Conservation (phyloP, 306 rosid species). For the Acacia melanoxylon region DNA sequence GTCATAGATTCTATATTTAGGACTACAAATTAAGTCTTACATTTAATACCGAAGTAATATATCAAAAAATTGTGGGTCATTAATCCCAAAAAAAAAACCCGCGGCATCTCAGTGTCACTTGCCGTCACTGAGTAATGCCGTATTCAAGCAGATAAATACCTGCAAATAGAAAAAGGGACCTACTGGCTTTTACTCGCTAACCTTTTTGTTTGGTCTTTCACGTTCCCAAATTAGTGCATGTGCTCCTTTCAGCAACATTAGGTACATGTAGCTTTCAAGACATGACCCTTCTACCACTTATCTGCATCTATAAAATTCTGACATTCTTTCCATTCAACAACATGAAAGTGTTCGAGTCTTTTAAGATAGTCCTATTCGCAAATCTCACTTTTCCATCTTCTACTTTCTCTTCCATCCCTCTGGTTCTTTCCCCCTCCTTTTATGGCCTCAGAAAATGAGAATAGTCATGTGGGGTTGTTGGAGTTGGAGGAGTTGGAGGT, state of each 20-base stretch:
- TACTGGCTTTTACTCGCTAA: slow-evolving; percentile 26
- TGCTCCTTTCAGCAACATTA: slow-evolving; percentile 41
- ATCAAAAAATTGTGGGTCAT: neutral
- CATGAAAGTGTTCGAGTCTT: neutral
- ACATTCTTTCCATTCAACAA: neutral
- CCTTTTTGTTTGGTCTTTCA: slow-evolving; percentile 25
- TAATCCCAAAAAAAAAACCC: slow-evolving; percentile 6
- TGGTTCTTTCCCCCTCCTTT: neutral
- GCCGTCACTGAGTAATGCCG: slow-evolving; percentile 40
- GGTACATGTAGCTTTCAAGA: slow-evolving; percentile 53
- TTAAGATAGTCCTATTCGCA: neutral
- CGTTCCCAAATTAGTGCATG: neutral
- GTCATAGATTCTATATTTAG: no score
- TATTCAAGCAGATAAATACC: slow-evolving; percentile 34
- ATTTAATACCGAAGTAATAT: no score
- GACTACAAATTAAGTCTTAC: no score
- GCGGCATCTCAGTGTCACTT: slow-evolving; percentile 25
- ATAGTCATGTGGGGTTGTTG: slow-evolving; percentile 27
- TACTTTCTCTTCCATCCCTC: neutral
- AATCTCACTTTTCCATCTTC: neutral
- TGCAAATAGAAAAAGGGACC: slow-evolving; percentile 14
- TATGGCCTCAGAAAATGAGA: slow-evolving; percentile 44
- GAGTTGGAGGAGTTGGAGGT: slow-evolving; percentile 46
- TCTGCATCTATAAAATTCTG: slow-evolving; percentile 22
- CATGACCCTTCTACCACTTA: slow-evolving; percentile 25